phyloP scores from a whole-genome alignment of 805 yeast species.

The Ogataea nakhonphanomensis region DNA sequence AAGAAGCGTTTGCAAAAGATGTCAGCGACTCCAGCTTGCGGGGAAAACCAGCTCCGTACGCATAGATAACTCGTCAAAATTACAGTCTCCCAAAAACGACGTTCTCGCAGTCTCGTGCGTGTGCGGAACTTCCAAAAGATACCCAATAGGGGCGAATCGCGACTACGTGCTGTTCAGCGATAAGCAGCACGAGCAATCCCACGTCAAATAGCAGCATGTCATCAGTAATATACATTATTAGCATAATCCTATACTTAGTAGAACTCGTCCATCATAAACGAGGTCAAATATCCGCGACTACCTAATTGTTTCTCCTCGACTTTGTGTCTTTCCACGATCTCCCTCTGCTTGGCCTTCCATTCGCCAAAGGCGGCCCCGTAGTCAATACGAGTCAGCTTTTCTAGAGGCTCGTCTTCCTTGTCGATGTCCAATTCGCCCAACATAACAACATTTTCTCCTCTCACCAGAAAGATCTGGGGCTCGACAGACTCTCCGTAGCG shows the following conservation, averaged over 20 bases:
- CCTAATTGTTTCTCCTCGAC: conserved; percentile 18
- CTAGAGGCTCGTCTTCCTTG: conserved; percentile 69
- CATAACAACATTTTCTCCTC: conserved; percentile 95
- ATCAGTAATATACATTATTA: conserved; percentile 8
- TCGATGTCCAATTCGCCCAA: conserved; percentile 92
- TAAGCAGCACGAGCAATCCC: conserved; percentile 15
- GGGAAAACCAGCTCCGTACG: conserved; percentile 40
- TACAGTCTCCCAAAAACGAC: conserved; percentile 37
- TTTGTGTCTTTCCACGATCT: conserved; percentile 14
- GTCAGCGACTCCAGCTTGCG: conserved; percentile 50
- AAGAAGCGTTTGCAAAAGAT: conserved; percentile 65
- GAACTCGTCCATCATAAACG: conserved; percentile 20
- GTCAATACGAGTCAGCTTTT: conserved; percentile 50
- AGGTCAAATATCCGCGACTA: conserved; percentile 20
- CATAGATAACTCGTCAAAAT: conserved; percentile 42
- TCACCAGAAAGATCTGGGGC: conserved; percentile 74
- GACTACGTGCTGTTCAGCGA: conserved; percentile 48
- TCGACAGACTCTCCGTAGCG: conserved; percentile 62
- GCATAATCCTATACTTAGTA: conserved; percentile 4
- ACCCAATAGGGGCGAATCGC: conserved; percentile 58
- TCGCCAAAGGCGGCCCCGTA: conserved; percentile 57
- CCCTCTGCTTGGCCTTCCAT: conserved; percentile 19
- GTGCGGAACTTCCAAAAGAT: conserved; percentile 54
- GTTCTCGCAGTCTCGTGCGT: conserved; percentile 47
- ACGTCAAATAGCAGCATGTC: conserved; percentile 15